Evolutionary conservation across 768 basidiomycete species (phyloP), one percentile per base, ranked within the genome.

Genomic region (Kondoa malvinella): DNA sequence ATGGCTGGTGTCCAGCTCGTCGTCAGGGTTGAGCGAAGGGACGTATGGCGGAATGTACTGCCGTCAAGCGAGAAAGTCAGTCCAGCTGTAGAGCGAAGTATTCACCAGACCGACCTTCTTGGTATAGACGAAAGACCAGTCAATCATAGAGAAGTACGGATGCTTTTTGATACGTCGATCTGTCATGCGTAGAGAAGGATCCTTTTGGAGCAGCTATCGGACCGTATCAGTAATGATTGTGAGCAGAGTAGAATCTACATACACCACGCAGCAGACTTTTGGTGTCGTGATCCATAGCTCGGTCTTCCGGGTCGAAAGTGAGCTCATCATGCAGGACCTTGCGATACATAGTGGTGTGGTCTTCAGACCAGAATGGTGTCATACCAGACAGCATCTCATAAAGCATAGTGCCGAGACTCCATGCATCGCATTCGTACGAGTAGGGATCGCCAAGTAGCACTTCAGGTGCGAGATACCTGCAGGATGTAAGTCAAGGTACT

Each of bases 311-410:
- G 2, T 89, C 89, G 79, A 92, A 94, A 73, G 83, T 81, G 71
- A 92, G 78, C 73, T 94, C 89, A 70, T 92, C 89, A 77, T 92
- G 88, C 70, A 95, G 78, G 33, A 95, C 90, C 63, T 88, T 81
- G 69, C 89, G 86, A 79, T 94, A 95, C 91, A 95, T 94, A 76
- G 92, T 88, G 58, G 88, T 84, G 76, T 92, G 90, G 73, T 91
- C 91, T 74, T 87, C 86, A 16, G 89, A 89, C 86, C 87, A 89
- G 78, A 89, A 89, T 21, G 89, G 89, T 40, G 92, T 91, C 71
- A 92, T 87, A 30, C 94, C 94, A 50, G 89, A 88, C 78, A 97
- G 79, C 87, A 95, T 94, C 80, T 97, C 94, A 76, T 89, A 91
- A 69, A 97, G 79, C 88, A 97, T 94, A 70, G 94, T 96, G 34